phyloP scores from a whole-genome alignment of 139 green algal genomes.

The Pleodorina starrii region DNA sequence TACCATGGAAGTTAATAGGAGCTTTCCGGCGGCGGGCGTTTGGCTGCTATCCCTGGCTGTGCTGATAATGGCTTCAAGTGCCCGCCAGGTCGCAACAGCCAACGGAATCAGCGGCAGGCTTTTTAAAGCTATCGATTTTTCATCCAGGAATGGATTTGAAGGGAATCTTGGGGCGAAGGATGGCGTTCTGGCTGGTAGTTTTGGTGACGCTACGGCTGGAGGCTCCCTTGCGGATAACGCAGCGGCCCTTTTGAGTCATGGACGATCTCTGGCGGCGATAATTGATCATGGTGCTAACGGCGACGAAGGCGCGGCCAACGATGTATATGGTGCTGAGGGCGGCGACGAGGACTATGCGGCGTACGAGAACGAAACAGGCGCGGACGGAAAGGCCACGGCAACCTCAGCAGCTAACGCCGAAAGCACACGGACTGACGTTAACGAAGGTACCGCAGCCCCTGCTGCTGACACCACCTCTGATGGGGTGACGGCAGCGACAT shows the following conservation, averaged over 20 bases:
- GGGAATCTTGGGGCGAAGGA: neutral
- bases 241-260: too few relatives aligned
- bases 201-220: neutral
- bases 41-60: neutral
- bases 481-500: too few relatives aligned
- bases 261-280: neutral
- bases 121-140: neutral
- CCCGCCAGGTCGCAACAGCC: neutral
- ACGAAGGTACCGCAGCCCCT: too few relatives aligned
- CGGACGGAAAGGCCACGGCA: neutral
- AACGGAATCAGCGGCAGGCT: neutral
- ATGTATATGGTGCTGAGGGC: neutral
- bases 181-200: neutral
- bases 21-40: neutral
- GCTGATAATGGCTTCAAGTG: neutral
- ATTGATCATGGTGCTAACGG: neutral
- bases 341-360: neutral
- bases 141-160: neutral
- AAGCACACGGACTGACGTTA: too few relatives aligned
- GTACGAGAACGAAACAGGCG: neutral
- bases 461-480: neutral
- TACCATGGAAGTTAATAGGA: neutral
- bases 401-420: too few relatives aligned
- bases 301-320: neutral
- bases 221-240: too few relatives aligned